Evolutionary conservation across 495 filamentous ascomycete genomes (phyloP).

Genomic region (Emericellopsis terricola): DNA sequence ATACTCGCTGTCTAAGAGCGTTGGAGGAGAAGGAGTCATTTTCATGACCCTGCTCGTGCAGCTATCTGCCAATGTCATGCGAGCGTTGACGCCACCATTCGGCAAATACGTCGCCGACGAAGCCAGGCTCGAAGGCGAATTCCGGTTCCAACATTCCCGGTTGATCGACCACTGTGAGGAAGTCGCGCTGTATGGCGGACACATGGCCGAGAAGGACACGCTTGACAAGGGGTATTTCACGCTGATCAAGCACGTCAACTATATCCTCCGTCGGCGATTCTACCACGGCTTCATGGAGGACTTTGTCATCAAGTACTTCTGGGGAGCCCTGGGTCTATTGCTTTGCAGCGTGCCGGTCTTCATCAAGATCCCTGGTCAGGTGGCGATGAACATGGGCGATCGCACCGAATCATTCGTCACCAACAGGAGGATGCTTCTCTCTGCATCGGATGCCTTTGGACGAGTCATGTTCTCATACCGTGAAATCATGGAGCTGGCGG

Average conservation of each 20-base stretch:
- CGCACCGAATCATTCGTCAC: conserved; percentile 92
- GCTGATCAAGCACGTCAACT: conserved; percentile 95
- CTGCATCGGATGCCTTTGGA: conserved; percentile 88
- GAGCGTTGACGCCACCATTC: conserved; percentile 89
- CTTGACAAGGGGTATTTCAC: conserved; percentile 98
- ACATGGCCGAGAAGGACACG: conserved; percentile 92
- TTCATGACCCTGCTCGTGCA: conserved; percentile 91
- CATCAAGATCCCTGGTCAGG: conserved; percentile 64
- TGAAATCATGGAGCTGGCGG: conserved; percentile 86
- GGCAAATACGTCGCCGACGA: conserved; percentile 97
- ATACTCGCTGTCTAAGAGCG: conserved; percentile 76
- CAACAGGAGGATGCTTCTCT: conserved; percentile 77
- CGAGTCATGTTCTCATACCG: conserved; percentile 97
- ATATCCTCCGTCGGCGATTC: conserved; percentile 71
- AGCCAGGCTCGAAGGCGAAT: conserved; percentile 85
- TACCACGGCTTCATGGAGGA: conserved; percentile 99
- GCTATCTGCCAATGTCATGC: conserved; percentile 82
- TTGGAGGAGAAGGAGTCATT: conserved; percentile 85
- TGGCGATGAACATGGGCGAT: conserved; percentile 63
- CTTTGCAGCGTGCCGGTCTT: conserved; percentile 96
- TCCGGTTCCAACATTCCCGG: conserved; percentile 84
- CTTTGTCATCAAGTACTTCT: conserved; percentile 98
- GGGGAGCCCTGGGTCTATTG: conserved; percentile 82
- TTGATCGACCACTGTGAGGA: conserved; percentile 93
- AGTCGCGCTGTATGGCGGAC: conserved; percentile 78